Percentiles rank a stretch among this genome's conserved stretches.
Conservation (phyloP, 2,329 filamentous ascomycete species). For the Tricladium varicosporioides region DNA sequence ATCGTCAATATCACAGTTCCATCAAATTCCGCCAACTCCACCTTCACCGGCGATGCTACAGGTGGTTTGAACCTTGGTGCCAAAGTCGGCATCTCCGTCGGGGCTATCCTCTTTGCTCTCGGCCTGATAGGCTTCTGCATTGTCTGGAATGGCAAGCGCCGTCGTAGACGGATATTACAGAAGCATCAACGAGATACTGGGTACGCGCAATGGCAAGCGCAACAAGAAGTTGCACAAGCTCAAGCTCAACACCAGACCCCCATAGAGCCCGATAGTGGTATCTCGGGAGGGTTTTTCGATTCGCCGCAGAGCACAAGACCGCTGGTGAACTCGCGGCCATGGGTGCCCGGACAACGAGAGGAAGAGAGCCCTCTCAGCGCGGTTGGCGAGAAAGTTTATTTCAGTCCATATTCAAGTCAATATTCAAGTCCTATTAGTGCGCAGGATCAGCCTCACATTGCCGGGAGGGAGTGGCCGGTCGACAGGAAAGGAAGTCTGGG, state of each 20-base stretch:
- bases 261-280: too few relatives aligned
- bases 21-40: conserved; percentile 35
- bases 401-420: conserved; percentile 59
- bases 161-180: conserved; percentile 50
- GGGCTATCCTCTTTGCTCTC: conserved; percentile 48
- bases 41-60: neutral
- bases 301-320: conserved; percentile 55
- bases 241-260: conserved; percentile 26
- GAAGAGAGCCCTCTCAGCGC: conserved; percentile 36
- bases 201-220: conserved; percentile 24
- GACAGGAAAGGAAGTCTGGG: conserved; percentile 22
- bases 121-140: conserved; percentile 49
- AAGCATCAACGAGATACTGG: conserved; percentile 31
- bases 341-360: conserved; percentile 40
- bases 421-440: conserved; percentile 53
- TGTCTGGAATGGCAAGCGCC: conserved; percentile 55
- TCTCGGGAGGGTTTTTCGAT: conserved; percentile 39
- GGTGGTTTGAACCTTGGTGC: conserved; percentile 51
- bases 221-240: conserved; percentile 11
- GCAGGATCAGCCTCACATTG: conserved; percentile 8
- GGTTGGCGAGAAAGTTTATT: conserved; percentile 43
- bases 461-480: conserved; percentile 7
- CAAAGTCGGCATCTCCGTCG: conserved; percentile 58
- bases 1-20: conserved; percentile 51
- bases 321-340: conserved; percentile 39